A percentile compares a stretch with the other conserved stretches of the same genome.
Conservation (phyloP, 83 land plant genomes). For the Thuja plicata region DNA sequence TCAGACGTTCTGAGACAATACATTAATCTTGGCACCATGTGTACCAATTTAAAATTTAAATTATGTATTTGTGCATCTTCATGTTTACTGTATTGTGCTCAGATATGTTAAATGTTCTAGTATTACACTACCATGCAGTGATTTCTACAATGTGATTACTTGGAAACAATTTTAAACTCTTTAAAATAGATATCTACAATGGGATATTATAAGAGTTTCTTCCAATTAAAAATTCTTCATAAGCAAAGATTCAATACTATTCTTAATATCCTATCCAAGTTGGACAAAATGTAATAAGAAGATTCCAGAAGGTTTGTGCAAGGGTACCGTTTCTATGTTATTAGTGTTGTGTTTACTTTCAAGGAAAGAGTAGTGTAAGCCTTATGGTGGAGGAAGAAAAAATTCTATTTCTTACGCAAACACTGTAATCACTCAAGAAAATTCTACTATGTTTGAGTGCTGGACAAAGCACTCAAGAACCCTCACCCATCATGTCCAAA, state of each 20-base stretch:
- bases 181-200: not conserved
- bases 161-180: not conserved
- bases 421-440: no score
- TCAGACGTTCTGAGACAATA: not conserved
- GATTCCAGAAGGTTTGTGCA: not conserved
- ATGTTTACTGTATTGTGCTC: not conserved
- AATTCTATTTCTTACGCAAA: no score
- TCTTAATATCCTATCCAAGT: not conserved
- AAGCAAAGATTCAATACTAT: not conserved
- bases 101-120: not conserved
- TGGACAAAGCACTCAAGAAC: no score
- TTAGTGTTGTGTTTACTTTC: no score
- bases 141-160: not conserved
- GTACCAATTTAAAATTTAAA: not conserved
- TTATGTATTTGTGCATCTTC: not conserved
- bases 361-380: no score
- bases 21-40: not conserved
- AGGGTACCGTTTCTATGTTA: not conserved
- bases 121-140: not conserved
- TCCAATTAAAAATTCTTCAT: not conserved
- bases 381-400: no score
- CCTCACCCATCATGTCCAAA: no score
- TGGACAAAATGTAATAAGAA: not conserved
- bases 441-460: no score
- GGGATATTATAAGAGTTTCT: not conserved